phyloP scores from a whole-genome alignment of 2,329 filamentous ascomycete species.

The Aspergillus sp. region DNA sequence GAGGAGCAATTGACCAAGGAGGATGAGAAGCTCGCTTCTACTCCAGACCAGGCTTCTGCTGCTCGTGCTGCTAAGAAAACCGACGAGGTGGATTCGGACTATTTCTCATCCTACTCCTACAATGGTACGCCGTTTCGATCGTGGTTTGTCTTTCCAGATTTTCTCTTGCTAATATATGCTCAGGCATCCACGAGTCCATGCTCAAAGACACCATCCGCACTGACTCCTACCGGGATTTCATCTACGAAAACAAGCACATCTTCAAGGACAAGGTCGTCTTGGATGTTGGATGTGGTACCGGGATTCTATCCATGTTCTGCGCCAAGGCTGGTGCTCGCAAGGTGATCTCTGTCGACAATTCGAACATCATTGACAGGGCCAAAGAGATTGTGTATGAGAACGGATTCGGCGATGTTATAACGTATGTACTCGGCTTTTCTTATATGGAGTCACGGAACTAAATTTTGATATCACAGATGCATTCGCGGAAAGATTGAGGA shows the following conservation, averaged over 20 bases:
- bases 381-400: slow-evolving; percentile 84
- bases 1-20: slow-evolving; percentile 68
- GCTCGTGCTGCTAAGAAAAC: slow-evolving; percentile 37
- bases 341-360: slow-evolving; percentile 91
- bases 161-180: slow-evolving; percentile 35
- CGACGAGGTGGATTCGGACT: slow-evolving; percentile 61
- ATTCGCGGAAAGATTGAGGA: slow-evolving; percentile 88
- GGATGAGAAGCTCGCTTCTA: slow-evolving; percentile 45
- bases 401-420: slow-evolving; percentile 72
- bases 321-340: slow-evolving; percentile 83
- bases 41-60: slow-evolving; percentile 31
- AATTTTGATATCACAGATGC: slow-evolving; percentile 51
- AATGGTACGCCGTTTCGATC: slow-evolving; percentile 60
- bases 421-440: slow-evolving; percentile 42
- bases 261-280: slow-evolving; percentile 86
- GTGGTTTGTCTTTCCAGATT: background rate
- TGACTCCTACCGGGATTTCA: slow-evolving; percentile 91
- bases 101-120: slow-evolving; percentile 68
- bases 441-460: slow-evolving; percentile 1
- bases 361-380: slow-evolving; percentile 85
- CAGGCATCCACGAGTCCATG: slow-evolving; percentile 92
- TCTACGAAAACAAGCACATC: slow-evolving; percentile 86
- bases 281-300: slow-evolving; percentile 85
- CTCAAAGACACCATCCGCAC: slow-evolving; percentile 87
- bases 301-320: slow-evolving; percentile 93